Conservation (phyloP, 192 early-diverging fungal genomes). For the Jimgerdemannia flammicorona region DNA sequence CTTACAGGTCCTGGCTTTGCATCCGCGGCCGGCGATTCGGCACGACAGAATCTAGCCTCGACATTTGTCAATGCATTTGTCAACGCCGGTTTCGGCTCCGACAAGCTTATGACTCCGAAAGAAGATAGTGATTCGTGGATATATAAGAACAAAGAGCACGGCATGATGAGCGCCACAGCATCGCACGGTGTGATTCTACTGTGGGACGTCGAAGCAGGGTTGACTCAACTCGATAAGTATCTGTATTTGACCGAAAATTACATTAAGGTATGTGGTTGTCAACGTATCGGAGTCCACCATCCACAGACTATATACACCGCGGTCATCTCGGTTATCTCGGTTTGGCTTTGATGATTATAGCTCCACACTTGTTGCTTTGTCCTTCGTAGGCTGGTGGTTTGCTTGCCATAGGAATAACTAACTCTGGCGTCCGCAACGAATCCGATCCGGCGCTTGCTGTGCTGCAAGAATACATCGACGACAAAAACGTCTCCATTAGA, state of each 20-base stretch:
- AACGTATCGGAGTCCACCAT: too few species aligned
- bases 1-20: conserved; percentile 53
- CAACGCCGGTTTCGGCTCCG: conserved; percentile 93
- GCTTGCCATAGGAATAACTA: conserved; percentile 92
- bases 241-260: conserved; percentile 83
- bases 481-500: conserved; percentile 55
- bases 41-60: conserved; percentile 92
- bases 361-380: neutral
- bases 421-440: conserved; percentile 85
- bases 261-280: conserved; percentile 55
- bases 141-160: conserved; percentile 97
- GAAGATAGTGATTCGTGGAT: conserved; percentile 85
- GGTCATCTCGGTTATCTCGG: too few species aligned
- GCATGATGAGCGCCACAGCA: conserved; percentile 93
- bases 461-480: conserved; percentile 75
- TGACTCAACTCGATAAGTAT: conserved; percentile 94
- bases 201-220: conserved; percentile 92
- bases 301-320: too few species aligned
- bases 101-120: conserved; percentile 81
- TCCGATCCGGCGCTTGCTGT: conserved; percentile 91
- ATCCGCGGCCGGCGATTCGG: conserved; percentile 79
- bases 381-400: conserved; percentile 75
- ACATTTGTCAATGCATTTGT: conserved; percentile 99
- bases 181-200: conserved; percentile 90
- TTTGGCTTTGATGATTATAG: too few species aligned